These are phyloP conservation scores for Teunomyces funiuensis DNA, from an alignment of 805 yeast species.

Conservation along the genomic window DNA sequence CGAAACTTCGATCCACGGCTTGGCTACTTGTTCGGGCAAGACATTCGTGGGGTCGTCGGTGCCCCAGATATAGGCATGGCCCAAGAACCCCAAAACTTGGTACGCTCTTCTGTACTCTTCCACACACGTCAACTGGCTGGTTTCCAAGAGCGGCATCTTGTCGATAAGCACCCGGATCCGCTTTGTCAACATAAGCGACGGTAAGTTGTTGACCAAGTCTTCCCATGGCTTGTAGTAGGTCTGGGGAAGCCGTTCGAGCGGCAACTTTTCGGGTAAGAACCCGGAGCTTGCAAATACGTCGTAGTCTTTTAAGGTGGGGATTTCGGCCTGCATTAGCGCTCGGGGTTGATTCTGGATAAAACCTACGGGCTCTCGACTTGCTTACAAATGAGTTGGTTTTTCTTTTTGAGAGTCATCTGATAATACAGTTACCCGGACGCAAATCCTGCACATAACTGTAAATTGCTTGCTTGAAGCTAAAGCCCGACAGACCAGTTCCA, in stretches of 20 bases:
- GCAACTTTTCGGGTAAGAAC: constrained; percentile 70
- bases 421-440: too few relatives aligned
- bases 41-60: constrained; percentile 57
- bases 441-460: too few relatives aligned
- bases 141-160: constrained; percentile 53
- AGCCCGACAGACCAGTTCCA: too few relatives aligned
- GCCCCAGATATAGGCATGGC: constrained; percentile 92
- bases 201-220: constrained; percentile 58
- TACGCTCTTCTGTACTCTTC: constrained; percentile 77
- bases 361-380: too few relatives aligned
- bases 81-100: constrained; percentile 71
- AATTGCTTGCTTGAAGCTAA: too few relatives aligned
- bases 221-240: constrained; percentile 81
- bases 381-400: too few relatives aligned
- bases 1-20: constrained; percentile 64
- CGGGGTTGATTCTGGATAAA: background rate
- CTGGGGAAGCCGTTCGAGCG: constrained; percentile 59
- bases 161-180: constrained; percentile 65
- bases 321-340: constrained; percentile 1
- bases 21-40: constrained; percentile 67
- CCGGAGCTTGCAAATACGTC: constrained; percentile 73
- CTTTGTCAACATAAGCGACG: constrained; percentile 69
- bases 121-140: constrained; percentile 42
- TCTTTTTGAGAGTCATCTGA: too few relatives aligned
- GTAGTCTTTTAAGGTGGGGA: constrained; percentile 51